Percentiles rank a stretch among this genome's conserved stretches.
Conservation (phyloP, 306 rosid species). For the Astragalus glycyphyllos region DNA sequence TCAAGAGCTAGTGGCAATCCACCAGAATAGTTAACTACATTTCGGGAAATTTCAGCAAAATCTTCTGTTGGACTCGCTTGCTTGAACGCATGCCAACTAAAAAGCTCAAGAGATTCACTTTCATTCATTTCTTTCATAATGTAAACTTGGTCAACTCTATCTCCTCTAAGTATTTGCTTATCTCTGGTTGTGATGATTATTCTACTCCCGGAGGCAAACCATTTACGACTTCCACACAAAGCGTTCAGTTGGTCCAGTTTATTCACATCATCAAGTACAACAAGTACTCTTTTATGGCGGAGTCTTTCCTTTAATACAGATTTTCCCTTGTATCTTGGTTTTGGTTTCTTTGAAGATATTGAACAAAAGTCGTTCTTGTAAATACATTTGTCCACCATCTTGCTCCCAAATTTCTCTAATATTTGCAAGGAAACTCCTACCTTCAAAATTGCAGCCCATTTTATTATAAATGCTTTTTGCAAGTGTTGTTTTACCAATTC, state of each 20-base stretch:
- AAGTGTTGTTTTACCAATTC: constrained; percentile 14
- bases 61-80: neutral
- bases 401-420: constrained; percentile 14
- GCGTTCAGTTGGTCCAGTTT: neutral
- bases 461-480: constrained; percentile 3
- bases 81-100: constrained; percentile 25
- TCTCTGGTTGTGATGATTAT: constrained; percentile 22
- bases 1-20: constrained; percentile 20
- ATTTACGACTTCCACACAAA: constrained; percentile 5
- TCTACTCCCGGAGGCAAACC: constrained; percentile 12
- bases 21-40: neutral
- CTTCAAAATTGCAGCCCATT: constrained; percentile 7
- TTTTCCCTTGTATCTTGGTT: constrained; percentile 5
- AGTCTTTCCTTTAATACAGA: neutral
- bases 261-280: constrained; percentile 8
- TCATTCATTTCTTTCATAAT: constrained; percentile 24
- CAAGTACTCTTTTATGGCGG: neutral
- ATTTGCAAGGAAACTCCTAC: neutral
- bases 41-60: neutral
- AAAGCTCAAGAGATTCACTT: constrained; percentile 14
- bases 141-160: neutral
- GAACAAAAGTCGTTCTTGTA: constrained; percentile 20
- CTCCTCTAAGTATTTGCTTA: neutral
- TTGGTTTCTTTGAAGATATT: neutral
- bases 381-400: neutral